phyloP scores from a whole-genome alignment of 129 eudicot species.

The Smallanthus sonchifolius region DNA sequence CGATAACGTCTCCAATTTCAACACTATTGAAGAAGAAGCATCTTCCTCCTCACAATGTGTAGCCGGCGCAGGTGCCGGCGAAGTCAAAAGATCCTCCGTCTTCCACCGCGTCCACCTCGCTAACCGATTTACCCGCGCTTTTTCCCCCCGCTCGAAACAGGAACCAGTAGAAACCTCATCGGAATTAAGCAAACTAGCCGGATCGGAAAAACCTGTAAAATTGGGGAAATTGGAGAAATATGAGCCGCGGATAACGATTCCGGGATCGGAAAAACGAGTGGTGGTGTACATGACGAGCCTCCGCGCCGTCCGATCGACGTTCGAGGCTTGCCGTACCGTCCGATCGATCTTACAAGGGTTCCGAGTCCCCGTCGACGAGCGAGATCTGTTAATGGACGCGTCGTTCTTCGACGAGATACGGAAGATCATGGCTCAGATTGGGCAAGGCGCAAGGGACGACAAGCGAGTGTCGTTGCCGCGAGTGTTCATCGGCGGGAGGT shows the following conservation, averaged over 20 bases:
- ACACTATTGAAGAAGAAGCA: not conserved
- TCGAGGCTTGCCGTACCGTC: constrained; percentile 80
- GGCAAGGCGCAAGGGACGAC: constrained; percentile 1
- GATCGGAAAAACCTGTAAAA: constrained; percentile 6
- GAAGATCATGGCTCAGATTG: constrained; percentile 38
- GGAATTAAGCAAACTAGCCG: not conserved
- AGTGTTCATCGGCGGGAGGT: constrained; percentile 84
- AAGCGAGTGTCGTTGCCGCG: constrained; percentile 47
- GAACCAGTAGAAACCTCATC: not conserved
- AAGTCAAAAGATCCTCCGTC: constrained; percentile 26
- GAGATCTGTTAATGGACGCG: constrained; percentile 80
- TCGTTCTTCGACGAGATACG: constrained; percentile 59
- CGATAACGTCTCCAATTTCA: not conserved
- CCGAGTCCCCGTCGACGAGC: constrained; percentile 78
- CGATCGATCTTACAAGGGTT: constrained; percentile 61
- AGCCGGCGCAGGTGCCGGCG: not conserved
- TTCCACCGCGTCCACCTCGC: constrained; percentile 74
- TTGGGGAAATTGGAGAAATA: not conserved
- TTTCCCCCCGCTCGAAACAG: constrained; percentile 26
- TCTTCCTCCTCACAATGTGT: not conserved
- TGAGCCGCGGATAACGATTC: constrained; percentile 27
- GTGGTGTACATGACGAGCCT: constrained; percentile 80
- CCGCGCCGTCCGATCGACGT: constrained; percentile 75
- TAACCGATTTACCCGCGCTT: constrained; percentile 42
- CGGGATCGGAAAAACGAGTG: constrained; percentile 50